Base-by-base conservation (phyloP, 2,329 filamentous ascomycete genomes). In the Microdochium trichocladiopsis region DNA sequence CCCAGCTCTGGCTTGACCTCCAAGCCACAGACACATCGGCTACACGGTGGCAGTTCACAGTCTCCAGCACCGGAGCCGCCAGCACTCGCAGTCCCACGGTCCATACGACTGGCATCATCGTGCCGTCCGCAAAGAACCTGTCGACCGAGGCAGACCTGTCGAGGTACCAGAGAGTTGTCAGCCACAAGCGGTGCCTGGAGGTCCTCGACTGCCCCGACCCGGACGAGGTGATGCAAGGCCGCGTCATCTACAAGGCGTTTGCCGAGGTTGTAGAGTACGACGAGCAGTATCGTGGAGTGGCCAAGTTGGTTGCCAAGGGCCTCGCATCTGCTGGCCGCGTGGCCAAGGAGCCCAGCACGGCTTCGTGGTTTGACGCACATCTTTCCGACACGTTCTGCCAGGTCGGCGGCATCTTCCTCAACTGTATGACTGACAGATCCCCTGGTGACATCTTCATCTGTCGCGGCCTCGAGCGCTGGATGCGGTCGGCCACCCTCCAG, bases 171-270 rank as follows among this genome's bases (percentile, higher is more conserved):
- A 65, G 70, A 21, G 61, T 74, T 2, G 57, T 71, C 28, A 58
- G 56, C 14, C 62, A 69, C 47, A 47, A 64, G 22, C 64, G 63
- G 6, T 67, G 62, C 53, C 41, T 57, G 16, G 53, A 58, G 8
- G 25, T 73, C 18, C 55, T 72, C n/a, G 23, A 60, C 25, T 54
- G 47, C 51, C 52, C 47, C 2, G 59, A 62, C 8, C 61, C 51
- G 10, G 66, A 69, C 36, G 66, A 70, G 10, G 59, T 63, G 16
- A 51, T 73, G 22, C 62, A 66, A 37, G 65, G 64, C 2, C 63
- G 62, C 8, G 67, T 64, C 53, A 64, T 75, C 11, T 76, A 76
- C 58, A 57, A 58, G 14, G 59, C 62, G 2, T 70, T 74, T 53
- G 52, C 55, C 0, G 58, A 64, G 0, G 59, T 73, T 14, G 66